A percentile compares a stretch with the other conserved stretches of the same genome.
These are phyloP conservation scores for Boletus huronensis DNA, from an alignment of 768 basidiomycete species.

Conservation along the genomic window DNA sequence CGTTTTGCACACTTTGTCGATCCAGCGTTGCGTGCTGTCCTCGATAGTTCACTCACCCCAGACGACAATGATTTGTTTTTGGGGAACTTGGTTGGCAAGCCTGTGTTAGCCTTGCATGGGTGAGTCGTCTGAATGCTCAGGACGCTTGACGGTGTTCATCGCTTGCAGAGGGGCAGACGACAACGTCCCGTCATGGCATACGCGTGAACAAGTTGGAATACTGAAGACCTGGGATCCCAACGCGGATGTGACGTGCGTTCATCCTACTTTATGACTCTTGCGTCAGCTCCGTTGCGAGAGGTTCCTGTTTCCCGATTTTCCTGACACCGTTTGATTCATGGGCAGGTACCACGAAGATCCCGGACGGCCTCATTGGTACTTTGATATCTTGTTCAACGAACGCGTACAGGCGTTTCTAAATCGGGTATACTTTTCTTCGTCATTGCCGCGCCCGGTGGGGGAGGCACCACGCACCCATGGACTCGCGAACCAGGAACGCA, in stretches of 20 bases:
- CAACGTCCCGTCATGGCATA: slow-evolving; percentile 88
- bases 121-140: slow-evolving; percentile 35
- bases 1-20: slow-evolving; percentile 78
- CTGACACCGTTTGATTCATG: not conserved
- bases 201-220: slow-evolving; percentile 58
- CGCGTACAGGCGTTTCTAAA: slow-evolving; percentile 58
- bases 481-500: not conserved
- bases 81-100: slow-evolving; percentile 68
- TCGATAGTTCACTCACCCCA: slow-evolving; percentile 70
- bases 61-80: slow-evolving; percentile 89
- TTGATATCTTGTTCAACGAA: slow-evolving; percentile 51
- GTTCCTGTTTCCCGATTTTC: not conserved
- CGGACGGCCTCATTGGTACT: slow-evolving; percentile 69
- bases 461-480: not conserved
- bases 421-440: slow-evolving; percentile 16
- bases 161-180: slow-evolving; percentile 65
- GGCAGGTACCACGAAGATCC: slow-evolving; percentile 60
- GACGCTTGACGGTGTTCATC: not conserved
- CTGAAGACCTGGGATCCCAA: slow-evolving; percentile 55
- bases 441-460: not conserved
- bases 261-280: not conserved
- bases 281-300: not conserved
- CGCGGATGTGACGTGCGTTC: slow-evolving; percentile 50
- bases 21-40: slow-evolving; percentile 64
- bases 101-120: slow-evolving; percentile 80